Evolutionary conservation across 768 basidiomycete genomes (phyloP).

Genomic region (Serendipita indica): DNA sequence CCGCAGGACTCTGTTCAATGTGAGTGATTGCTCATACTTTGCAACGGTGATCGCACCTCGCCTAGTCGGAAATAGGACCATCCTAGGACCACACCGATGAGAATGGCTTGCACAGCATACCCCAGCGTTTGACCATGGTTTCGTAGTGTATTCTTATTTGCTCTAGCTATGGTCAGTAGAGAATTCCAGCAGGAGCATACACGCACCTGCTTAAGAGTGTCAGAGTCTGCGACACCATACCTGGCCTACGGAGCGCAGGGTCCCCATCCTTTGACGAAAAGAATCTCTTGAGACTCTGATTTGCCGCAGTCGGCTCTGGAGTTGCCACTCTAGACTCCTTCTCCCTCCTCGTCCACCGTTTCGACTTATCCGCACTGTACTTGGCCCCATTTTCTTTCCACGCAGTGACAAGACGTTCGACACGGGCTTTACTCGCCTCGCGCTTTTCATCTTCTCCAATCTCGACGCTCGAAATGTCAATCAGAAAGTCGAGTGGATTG

Average conservation of each 20-base stretch:
- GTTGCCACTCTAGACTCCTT: neutral
- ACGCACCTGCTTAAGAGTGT: constrained; percentile 13
- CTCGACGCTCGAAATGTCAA: constrained; percentile 30
- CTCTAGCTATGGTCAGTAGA: neutral
- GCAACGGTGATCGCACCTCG: constrained; percentile 21
- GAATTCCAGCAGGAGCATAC: neutral
- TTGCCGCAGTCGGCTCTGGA: too few species aligned
- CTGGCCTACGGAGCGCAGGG: constrained; percentile 9
- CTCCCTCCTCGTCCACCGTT: neutral
- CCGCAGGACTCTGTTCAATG: constrained; percentile 20
- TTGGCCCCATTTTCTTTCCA: constrained; percentile 20
- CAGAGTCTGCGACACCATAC: constrained; percentile 8
- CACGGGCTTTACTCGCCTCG: constrained; percentile 22
- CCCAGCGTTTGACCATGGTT: constrained; percentile 15
- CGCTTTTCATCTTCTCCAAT: constrained; percentile 26
- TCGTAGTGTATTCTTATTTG: constrained; percentile 12
- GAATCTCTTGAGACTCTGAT: neutral
- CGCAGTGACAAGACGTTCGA: constrained; percentile 22
- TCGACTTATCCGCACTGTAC: neutral
- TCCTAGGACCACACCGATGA: constrained; percentile 24
- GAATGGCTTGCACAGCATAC: constrained; percentile 15
- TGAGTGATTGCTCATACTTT: constrained; percentile 10
- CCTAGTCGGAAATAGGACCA: constrained; percentile 26
- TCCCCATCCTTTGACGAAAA: constrained; percentile 1
- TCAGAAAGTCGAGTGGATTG: constrained; percentile 32